Evolutionary conservation across 768 basidiomycete genomes (phyloP).

Genomic region (Phylloporus sp.): DNA sequence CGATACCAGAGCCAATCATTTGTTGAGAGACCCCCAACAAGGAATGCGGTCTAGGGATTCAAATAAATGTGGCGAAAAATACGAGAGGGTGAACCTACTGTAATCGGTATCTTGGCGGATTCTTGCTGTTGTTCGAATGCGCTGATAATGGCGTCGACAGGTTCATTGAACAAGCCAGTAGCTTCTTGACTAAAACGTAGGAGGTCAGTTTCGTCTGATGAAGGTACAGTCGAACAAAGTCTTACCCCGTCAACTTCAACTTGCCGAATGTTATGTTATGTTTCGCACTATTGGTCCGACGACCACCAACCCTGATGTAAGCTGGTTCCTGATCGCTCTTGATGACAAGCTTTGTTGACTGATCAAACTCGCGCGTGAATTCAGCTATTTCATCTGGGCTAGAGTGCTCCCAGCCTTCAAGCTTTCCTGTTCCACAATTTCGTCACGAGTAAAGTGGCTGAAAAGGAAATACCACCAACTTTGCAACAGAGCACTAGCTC

Average conservation of each 20-base stretch:
- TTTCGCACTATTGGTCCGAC: background rate
- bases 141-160: slow-evolving; percentile 3
- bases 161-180: slow-evolving; percentile 7
- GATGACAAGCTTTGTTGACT: slow-evolving; percentile 1
- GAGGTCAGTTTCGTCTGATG: background rate
- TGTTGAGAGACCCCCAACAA: slow-evolving; percentile 10
- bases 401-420: slow-evolving; percentile 1
- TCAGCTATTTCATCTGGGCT: background rate
- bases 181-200: slow-evolving; percentile 4
- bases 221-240: background rate
- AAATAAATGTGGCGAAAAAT: background rate
- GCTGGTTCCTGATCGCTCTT: slow-evolving; percentile 5
- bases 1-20: slow-evolving; percentile 12
- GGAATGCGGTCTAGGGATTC: slow-evolving; percentile 6
- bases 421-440: background rate
- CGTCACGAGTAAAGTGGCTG: background rate
- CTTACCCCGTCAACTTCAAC: slow-evolving; percentile 13
- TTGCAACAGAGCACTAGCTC: background rate
- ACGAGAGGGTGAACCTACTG: background rate
- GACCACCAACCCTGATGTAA: slow-evolving; percentile 7
- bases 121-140: slow-evolving; percentile 13
- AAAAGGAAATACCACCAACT: background rate
- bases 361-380: slow-evolving; percentile 5
- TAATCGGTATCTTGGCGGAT: background rate
- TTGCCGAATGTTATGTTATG: slow-evolving; percentile 4